phyloP scores from a whole-genome alignment of 768 basidiomycete genomes.

The Tulasnella sp. region DNA sequence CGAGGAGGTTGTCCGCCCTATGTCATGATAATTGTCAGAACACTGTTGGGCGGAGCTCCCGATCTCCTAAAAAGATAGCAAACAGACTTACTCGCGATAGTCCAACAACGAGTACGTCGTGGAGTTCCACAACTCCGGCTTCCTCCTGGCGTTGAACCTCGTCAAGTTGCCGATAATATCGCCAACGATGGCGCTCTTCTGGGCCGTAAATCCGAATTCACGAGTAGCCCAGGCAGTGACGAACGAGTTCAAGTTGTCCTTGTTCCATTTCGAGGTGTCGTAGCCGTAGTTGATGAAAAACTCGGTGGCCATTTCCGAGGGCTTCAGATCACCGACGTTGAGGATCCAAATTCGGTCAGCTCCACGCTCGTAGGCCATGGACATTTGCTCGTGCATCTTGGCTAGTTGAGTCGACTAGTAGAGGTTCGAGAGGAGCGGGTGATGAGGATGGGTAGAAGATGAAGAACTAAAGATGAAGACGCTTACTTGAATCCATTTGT shows the following conservation, averaged over 20 bases:
- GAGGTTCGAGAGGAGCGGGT: not conserved
- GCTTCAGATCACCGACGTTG: slow-evolving; percentile 74
- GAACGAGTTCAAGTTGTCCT: slow-evolving; percentile 51
- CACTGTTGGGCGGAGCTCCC: too few species aligned
- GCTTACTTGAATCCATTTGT: slow-evolving; percentile 65
- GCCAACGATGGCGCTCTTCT: slow-evolving; percentile 44
- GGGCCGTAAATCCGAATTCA: slow-evolving; percentile 51
- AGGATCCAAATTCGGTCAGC: slow-evolving; percentile 63
- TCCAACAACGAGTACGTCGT: slow-evolving; percentile 61
- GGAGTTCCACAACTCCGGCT: slow-evolving; percentile 60
- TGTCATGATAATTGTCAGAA: not conserved
- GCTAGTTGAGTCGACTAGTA: slow-evolving; percentile 30
- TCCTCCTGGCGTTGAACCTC: slow-evolving; percentile 54
- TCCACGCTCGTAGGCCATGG: slow-evolving; percentile 55
- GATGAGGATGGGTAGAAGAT: not conserved
- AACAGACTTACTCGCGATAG: slow-evolving; percentile 58
- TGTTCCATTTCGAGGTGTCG: slow-evolving; percentile 54
- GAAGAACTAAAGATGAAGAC: not conserved
- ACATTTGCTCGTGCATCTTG: slow-evolving; percentile 61
- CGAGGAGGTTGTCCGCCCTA: slow-evolving; percentile 57
- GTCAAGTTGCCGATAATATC: slow-evolving; percentile 56
- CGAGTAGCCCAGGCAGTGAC: slow-evolving; percentile 58
- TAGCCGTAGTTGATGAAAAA: slow-evolving; percentile 64
- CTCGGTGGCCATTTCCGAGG: slow-evolving; percentile 65
- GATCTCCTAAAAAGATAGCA: not conserved